A percentile compares a stretch with the other conserved stretches of the same genome.
Conservation (phyloP, 2,329 filamentous ascomycete genomes). For the Aspergillus sclerotialis region DNA sequence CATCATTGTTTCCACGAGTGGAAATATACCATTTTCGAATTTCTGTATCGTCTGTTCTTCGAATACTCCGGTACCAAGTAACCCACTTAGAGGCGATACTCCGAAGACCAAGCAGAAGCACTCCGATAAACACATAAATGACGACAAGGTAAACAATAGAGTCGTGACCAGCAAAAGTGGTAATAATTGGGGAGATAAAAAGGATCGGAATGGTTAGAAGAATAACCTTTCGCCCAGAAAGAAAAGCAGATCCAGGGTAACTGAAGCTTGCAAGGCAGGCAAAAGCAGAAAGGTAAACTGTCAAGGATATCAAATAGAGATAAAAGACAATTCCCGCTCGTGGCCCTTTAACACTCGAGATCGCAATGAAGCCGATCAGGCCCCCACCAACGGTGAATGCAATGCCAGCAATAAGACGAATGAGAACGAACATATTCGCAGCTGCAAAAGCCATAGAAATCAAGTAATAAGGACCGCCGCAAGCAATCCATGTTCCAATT, state of each 20-base stretch:
- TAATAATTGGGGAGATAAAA: conserved; percentile 51
- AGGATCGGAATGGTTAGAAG: conserved; percentile 51
- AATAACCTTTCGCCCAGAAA: conserved; percentile 52
- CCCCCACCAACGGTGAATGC: conserved; percentile 47
- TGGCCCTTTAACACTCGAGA: conserved; percentile 39
- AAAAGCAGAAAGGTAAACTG: conserved; percentile 53
- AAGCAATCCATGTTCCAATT: conserved; percentile 58
- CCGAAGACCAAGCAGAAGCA: conserved; percentile 49
- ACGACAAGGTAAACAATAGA: conserved; percentile 51
- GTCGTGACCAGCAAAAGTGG: conserved; percentile 48
- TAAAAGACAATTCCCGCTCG: conserved; percentile 51
- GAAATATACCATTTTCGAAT: conserved; percentile 34
- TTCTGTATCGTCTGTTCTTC: conserved; percentile 31
- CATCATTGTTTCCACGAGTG: conserved; percentile 23
- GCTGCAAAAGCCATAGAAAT: conserved; percentile 50
- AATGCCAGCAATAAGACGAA: conserved; percentile 46
- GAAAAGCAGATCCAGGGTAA: conserved; percentile 48
- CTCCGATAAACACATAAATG: conserved; percentile 46
- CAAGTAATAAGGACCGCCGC: conserved; percentile 57
- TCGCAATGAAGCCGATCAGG: conserved; percentile 47
- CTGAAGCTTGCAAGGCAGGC: conserved; percentile 49
- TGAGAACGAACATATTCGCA: conserved; percentile 50
- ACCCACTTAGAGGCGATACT: conserved; percentile 52
- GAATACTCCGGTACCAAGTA: conserved; percentile 44
- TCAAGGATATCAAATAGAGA: conserved; percentile 52